phyloP scores from a whole-genome alignment of 176 grass and related monocot species.

The Bothriochloa decipiens region DNA sequence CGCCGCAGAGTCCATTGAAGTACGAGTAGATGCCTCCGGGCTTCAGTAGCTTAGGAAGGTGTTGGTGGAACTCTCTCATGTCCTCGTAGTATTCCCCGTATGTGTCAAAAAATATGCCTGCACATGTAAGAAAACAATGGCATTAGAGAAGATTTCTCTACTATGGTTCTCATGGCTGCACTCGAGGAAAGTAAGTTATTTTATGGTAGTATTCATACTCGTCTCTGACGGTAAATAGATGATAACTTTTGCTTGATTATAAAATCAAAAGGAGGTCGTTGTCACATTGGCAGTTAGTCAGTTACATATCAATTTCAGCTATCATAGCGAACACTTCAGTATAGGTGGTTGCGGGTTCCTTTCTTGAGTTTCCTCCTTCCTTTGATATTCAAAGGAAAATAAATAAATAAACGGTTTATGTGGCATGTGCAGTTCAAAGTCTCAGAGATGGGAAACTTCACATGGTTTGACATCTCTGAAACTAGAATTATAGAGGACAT shows the following conservation, averaged over 20 bases:
- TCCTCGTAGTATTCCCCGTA: constrained; percentile 96
- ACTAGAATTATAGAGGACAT: not conserved
- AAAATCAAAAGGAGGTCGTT: constrained; percentile 5
- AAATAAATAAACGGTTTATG: not conserved
- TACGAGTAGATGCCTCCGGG: constrained; percentile 89
- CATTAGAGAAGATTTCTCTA: not conserved
- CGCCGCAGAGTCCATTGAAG: constrained; percentile 93
- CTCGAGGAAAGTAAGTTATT: not conserved
- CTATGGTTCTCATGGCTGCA: not conserved
- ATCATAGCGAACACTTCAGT: not conserved
- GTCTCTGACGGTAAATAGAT: not conserved
- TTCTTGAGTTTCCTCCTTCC: constrained; percentile 5
- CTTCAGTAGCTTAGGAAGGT: constrained; percentile 74
- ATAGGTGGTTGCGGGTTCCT: constrained; percentile 7
- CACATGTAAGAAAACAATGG: not conserved
- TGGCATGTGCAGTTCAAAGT: constrained; percentile 17
- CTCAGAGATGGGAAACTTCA: not conserved
- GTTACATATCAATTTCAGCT: constrained; percentile 1
- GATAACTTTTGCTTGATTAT: constrained; percentile 8
- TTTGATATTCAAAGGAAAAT: constrained; percentile 5
- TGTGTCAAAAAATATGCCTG: constrained; percentile 94
- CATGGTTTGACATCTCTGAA: constrained; percentile 25
- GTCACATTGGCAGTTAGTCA: constrained; percentile 2
- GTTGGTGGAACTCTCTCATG: constrained; percentile 83
- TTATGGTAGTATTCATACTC: not conserved